Percentiles rank a stretch among this genome's conserved stretches.
These are phyloP conservation scores for Ambrosia trifida DNA, from an alignment of 129 eudicot genomes.

Conservation along the genomic window DNA sequence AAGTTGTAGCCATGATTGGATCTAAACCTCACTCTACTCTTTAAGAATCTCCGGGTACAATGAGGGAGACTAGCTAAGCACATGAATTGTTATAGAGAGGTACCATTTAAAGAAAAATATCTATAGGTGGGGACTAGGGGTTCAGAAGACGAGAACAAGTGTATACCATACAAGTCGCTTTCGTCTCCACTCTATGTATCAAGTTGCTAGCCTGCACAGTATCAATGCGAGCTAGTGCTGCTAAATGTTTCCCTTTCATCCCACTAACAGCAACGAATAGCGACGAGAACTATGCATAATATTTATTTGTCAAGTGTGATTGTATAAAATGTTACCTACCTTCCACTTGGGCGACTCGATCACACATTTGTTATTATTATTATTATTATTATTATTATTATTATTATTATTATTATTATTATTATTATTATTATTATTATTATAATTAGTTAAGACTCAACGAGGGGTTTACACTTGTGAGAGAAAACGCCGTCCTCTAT, in stretches of 20 bases:
- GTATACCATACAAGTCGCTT: constrained; percentile 27
- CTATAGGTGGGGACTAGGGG: constrained; percentile 1
- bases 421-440: too few species aligned
- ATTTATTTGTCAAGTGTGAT: too few species aligned
- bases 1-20: constrained; percentile 22
- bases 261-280: too few species aligned
- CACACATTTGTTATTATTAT: too few species aligned
- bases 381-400: too few species aligned
- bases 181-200: constrained; percentile 2
- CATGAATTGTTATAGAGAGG: neutral
- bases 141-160: neutral
- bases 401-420: too few species aligned
- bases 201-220: constrained; percentile 12
- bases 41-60: neutral
- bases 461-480: too few species aligned
- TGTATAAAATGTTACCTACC: too few species aligned
- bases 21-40: neutral
- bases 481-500: too few species aligned
- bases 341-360: too few species aligned
- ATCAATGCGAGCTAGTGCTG: neutral
- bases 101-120: constrained; percentile 5
- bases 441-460: too few species aligned
- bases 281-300: too few species aligned
- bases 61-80: neutral
- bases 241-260: neutral